Percentiles rank a stretch among this genome's conserved stretches.
phyloP scores from a whole-genome alignment of 768 basidiomycete genomes.

The Tylopilus balloui region DNA sequence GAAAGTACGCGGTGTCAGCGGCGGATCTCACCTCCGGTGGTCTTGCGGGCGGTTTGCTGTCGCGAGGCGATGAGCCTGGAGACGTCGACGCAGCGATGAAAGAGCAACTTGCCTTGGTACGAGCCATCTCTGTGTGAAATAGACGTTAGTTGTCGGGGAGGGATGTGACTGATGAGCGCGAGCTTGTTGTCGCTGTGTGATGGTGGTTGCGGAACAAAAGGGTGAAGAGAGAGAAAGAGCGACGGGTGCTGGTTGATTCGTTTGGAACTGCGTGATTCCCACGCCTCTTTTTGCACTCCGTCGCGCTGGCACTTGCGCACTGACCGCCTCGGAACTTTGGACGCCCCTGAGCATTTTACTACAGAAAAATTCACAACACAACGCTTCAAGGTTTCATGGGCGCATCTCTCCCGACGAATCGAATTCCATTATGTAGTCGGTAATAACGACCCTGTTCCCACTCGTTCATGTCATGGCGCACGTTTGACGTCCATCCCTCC shows the following conservation, averaged over 20 bases:
- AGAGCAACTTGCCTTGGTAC: slow-evolving; percentile 64
- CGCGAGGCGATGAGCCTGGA: slow-evolving; percentile 8
- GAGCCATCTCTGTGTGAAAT: slow-evolving; percentile 56
- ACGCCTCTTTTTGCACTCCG: slow-evolving; percentile 30
- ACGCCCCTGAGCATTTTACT: not conserved
- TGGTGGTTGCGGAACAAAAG: slow-evolving; percentile 29
- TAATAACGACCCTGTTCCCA: no score
- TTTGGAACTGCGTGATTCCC: slow-evolving; percentile 24
- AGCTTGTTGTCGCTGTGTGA: slow-evolving; percentile 16
- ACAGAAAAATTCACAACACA: not conserved
- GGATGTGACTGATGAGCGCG: slow-evolving; percentile 9
- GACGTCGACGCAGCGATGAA: not conserved
- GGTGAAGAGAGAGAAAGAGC: slow-evolving; percentile 11
- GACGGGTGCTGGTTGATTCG: slow-evolving; percentile 23
- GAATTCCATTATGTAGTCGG: not conserved
- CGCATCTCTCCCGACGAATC: not conserved
- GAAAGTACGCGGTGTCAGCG: slow-evolving; percentile 11
- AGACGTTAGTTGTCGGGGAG: not conserved
- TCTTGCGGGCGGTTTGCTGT: slow-evolving; percentile 98
- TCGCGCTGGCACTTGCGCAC: slow-evolving; percentile 24
- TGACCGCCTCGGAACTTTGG: slow-evolving; percentile 29
- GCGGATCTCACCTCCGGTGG: slow-evolving; percentile 79
- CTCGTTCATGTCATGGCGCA: not conserved
- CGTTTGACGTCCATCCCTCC: not conserved
- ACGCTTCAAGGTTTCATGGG: no score